Conservation (phyloP, 495 filamentous ascomycete genomes). For the Annulohypoxylon maeteangense region DNA sequence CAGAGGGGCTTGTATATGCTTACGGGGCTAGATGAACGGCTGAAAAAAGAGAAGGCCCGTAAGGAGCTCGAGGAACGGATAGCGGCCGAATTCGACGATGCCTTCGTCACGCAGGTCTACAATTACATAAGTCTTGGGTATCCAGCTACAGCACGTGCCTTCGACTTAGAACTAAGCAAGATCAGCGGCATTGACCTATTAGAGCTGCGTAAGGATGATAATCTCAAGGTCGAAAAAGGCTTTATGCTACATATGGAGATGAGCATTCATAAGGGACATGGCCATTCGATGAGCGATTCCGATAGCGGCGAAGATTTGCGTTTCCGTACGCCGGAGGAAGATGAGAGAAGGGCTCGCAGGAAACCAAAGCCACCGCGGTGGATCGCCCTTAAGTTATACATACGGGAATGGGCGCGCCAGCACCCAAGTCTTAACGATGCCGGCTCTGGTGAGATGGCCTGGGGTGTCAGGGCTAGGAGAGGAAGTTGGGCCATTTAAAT, state of each 20-base stretch:
- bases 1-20: slow-evolving; percentile 60
- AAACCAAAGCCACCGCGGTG: slow-evolving; percentile 71
- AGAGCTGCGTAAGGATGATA: slow-evolving; percentile 77
- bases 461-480: slow-evolving; percentile 77
- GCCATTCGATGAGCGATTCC: slow-evolving; percentile 37
- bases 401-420: slow-evolving; percentile 85
- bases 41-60: slow-evolving; percentile 60
- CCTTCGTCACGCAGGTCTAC: slow-evolving; percentile 93
- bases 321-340: slow-evolving; percentile 49
- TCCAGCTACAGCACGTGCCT: slow-evolving; percentile 81
- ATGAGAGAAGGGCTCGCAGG: slow-evolving; percentile 50
- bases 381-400: slow-evolving; percentile 82
- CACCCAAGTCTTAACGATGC: slow-evolving; percentile 70
- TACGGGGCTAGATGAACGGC: slow-evolving; percentile 58
- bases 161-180: slow-evolving; percentile 82
- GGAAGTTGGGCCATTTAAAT: slow-evolving; percentile 84
- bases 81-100: slow-evolving; percentile 76
- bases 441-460: slow-evolving; percentile 64
- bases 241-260: slow-evolving; percentile 73
- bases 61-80: slow-evolving; percentile 63
- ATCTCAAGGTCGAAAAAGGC: slow-evolving; percentile 68
- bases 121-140: slow-evolving; percentile 95
- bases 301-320: slow-evolving; percentile 48
- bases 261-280: slow-evolving; percentile 34
- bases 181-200: slow-evolving; percentile 74